Evolutionary conservation across 495 filamentous ascomycete species (phyloP).

Genomic region (Saxophila tyrrhenica): DNA sequence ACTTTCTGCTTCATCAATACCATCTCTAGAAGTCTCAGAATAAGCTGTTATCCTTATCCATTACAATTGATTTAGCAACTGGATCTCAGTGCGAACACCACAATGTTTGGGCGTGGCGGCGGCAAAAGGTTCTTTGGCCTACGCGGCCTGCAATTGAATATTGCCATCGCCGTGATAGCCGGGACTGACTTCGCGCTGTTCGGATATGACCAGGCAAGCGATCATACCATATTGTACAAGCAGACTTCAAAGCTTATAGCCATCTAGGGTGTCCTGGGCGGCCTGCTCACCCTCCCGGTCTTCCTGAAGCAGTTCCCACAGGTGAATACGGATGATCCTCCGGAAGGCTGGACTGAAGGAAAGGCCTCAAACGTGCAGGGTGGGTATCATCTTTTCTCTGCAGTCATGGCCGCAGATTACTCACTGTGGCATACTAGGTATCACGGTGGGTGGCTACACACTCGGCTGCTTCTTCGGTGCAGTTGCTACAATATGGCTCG

Average conservation of each 20-base stretch:
- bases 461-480: constrained; percentile 65
- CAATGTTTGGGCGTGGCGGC: not conserved
- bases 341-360: constrained; percentile 16
- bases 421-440: constrained; percentile 10
- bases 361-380: constrained; percentile 28
- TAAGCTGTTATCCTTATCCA: too few relatives aligned
- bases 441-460: constrained; percentile 57
- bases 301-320: constrained; percentile 26
- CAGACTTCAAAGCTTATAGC: too few relatives aligned
- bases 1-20: too few relatives aligned
- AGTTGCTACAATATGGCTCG: constrained; percentile 56
- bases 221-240: too few relatives aligned
- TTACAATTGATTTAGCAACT: too few relatives aligned
- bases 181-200: constrained; percentile 52
- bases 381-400: not conserved
- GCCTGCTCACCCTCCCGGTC: constrained; percentile 23
- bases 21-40: too few relatives aligned
- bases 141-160: constrained; percentile 51
- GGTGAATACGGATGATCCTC: constrained; percentile 22
- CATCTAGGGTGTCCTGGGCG: constrained; percentile 27
- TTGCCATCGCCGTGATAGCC: constrained; percentile 56
- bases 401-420: not conserved
- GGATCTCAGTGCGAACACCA: too few relatives aligned
- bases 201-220: constrained; percentile 25
- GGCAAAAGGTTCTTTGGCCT: constrained; percentile 42